Percentiles rank a stretch among this genome's conserved stretches.
These are phyloP conservation scores for Pouteria campechiana DNA, from an alignment of 179 eudicot species.

Conservation along the genomic window DNA sequence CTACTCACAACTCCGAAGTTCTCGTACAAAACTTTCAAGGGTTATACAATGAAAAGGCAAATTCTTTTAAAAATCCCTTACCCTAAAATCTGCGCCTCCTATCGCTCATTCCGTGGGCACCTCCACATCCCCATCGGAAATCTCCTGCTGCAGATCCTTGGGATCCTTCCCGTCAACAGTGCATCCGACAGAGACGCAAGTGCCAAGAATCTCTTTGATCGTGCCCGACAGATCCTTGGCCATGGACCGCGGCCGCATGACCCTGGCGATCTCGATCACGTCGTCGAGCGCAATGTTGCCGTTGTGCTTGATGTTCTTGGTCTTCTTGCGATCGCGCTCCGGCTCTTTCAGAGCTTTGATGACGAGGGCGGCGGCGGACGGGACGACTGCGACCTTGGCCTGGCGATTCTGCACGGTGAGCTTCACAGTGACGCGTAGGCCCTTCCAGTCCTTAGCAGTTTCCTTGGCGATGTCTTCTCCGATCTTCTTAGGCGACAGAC, in stretches of 20 bases:
- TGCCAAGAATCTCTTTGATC: constrained; percentile 77
- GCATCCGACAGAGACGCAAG: constrained; percentile 77
- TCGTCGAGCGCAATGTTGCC: constrained; percentile 73
- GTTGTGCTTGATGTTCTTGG: constrained; percentile 66
- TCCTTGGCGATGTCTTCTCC: constrained; percentile 93
- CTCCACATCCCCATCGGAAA: constrained; percentile 62
- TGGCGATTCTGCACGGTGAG: constrained; percentile 87
- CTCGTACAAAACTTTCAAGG: too few species aligned
- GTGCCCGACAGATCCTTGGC: constrained; percentile 59
- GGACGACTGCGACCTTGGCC: constrained; percentile 78
- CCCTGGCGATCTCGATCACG: constrained; percentile 61
- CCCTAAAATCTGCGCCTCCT: too few species aligned
- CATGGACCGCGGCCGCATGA: constrained; percentile 66
- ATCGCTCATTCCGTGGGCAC: constrained; percentile 46
- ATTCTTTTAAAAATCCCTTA: too few species aligned
- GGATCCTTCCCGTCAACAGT: constrained; percentile 81
- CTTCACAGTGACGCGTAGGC: constrained; percentile 78
- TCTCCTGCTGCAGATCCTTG: constrained; percentile 73
- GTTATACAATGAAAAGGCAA: too few species aligned
- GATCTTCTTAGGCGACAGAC: constrained; percentile 76
- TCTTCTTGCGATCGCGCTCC: constrained; percentile 77
- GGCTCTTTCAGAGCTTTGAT: constrained; percentile 87
- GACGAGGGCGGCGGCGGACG: constrained; percentile 76
- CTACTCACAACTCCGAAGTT: too few species aligned
- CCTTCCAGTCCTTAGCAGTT: constrained; percentile 91